phyloP scores from a whole-genome alignment of 2,329 filamentous ascomycete species.

The Diaporthe caulivora region DNA sequence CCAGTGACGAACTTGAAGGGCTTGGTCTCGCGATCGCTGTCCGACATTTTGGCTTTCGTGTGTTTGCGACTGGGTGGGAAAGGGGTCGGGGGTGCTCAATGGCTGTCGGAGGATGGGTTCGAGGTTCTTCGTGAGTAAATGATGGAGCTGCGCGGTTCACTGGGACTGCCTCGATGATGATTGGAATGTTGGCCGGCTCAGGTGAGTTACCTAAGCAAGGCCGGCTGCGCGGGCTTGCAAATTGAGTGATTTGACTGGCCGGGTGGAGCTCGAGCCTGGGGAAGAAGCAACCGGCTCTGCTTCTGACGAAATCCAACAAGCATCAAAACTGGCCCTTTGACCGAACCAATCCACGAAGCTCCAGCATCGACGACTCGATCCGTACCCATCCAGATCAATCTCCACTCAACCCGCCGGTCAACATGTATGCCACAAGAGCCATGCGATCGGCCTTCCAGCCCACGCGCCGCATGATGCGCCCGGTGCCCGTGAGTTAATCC shows the following conservation, averaged over 20 bases:
- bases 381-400: conserved; percentile 42
- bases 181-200: conserved; percentile 34
- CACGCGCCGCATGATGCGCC: conserved; percentile 75
- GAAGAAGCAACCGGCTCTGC: conserved; percentile 32
- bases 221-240: conserved; percentile 30
- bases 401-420: conserved; percentile 51
- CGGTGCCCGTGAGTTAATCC: conserved; percentile 75
- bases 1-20: conserved; percentile 99
- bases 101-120: conserved; percentile 42
- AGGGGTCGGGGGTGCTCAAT: conserved; percentile 50
- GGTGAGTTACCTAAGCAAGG: conserved; percentile 31
- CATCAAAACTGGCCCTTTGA: conserved; percentile 31
- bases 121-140: conserved; percentile 39
- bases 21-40: conserved; percentile 91
- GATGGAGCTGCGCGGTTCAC: conserved; percentile 43
- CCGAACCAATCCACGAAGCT: conserved; percentile 39
- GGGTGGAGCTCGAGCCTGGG: conserved; percentile 32
- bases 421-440: conserved; percentile 75
- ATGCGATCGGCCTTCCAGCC: conserved; percentile 74
- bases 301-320: conserved; percentile 33
- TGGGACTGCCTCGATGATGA: conserved; percentile 42
- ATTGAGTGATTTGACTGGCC: conserved; percentile 40
- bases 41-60: conserved; percentile 82
- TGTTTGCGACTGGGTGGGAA: conserved; percentile 45
- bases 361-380: conserved; percentile 36